Evolutionary conservation across 2,329 filamentous ascomycete species (phyloP).

Genomic region (Leptodontidium sp.): DNA sequence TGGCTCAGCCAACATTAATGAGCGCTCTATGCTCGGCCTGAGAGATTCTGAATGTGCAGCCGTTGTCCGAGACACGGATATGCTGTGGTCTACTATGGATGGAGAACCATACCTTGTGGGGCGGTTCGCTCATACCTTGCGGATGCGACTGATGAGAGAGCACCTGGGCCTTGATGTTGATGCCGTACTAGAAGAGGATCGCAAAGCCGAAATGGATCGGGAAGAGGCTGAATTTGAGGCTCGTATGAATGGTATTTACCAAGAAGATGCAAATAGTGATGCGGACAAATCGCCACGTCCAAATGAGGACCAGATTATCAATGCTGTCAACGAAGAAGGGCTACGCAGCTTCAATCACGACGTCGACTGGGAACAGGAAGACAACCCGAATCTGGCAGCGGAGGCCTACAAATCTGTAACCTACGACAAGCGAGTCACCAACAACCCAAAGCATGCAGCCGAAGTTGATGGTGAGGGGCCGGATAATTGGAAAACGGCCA

Average conservation of each 20-base stretch:
- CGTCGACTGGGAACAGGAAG: slow-evolving; percentile 55
- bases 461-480: slow-evolving; percentile 80
- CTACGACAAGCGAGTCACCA: slow-evolving; percentile 64
- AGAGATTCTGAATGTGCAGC: slow-evolving; percentile 93
- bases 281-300: slow-evolving; percentile 31
- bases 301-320: slow-evolving; percentile 57
- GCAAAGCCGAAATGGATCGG: slow-evolving; percentile 70
- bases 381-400: slow-evolving; percentile 52
- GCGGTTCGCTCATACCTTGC: slow-evolving; percentile 89
- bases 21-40: slow-evolving; percentile 91
- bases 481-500: slow-evolving; percentile 77
- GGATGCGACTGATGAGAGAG: slow-evolving; percentile 94
- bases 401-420: slow-evolving; percentile 48
- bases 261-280: slow-evolving; percentile 51
- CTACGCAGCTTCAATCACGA: slow-evolving; percentile 80
- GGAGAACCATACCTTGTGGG: slow-evolving; percentile 89
- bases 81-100: slow-evolving; percentile 91
- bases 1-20: slow-evolving; percentile 98
- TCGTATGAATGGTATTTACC: slow-evolving; percentile 70
- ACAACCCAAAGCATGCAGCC: slow-evolving; percentile 69
- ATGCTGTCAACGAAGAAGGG: slow-evolving; percentile 57
- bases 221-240: slow-evolving; percentile 59
- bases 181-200: slow-evolving; percentile 82
- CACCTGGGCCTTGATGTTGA: slow-evolving; percentile 97
- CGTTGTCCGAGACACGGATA: slow-evolving; percentile 90